phyloP scores from a whole-genome alignment of 2,329 filamentous ascomycete genomes.

The Monosporascus sp. region DNA sequence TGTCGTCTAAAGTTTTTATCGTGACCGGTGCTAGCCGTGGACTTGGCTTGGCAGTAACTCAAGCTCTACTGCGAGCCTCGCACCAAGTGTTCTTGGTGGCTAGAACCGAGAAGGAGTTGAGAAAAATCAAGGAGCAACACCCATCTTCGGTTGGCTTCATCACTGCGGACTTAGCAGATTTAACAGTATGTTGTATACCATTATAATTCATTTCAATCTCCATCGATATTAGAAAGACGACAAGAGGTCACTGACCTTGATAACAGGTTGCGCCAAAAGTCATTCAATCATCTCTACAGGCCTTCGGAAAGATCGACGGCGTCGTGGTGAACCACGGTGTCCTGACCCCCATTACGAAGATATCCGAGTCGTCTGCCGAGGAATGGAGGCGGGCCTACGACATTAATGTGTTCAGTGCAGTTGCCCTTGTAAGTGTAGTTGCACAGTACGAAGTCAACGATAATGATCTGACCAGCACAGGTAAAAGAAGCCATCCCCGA shows the following conservation, averaged over 20 bases:
- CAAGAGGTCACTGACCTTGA: slow-evolving; percentile 2
- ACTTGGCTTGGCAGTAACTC: slow-evolving; percentile 52
- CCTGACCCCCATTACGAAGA: slow-evolving; percentile 66
- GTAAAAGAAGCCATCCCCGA: slow-evolving; percentile 64
- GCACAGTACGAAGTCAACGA: background rate
- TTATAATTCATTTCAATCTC: background rate
- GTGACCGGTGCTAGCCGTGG: slow-evolving; percentile 62
- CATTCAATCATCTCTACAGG: slow-evolving; percentile 57
- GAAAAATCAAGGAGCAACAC: slow-evolving; percentile 45
- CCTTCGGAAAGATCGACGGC: slow-evolving; percentile 71
- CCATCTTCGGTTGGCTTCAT: slow-evolving; percentile 49
- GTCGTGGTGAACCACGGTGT: slow-evolving; percentile 85
- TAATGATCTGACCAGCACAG: slow-evolving; percentile 33
- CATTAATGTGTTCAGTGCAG: slow-evolving; percentile 78
- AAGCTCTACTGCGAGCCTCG: slow-evolving; percentile 43
- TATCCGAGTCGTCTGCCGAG: slow-evolving; percentile 61
- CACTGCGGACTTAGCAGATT: slow-evolving; percentile 49
- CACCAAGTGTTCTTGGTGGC: slow-evolving; percentile 58
- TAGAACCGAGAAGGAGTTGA: slow-evolving; percentile 43
- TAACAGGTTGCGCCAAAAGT: slow-evolving; percentile 52
- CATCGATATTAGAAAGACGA: background rate
- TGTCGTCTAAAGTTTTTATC: slow-evolving; percentile 62
- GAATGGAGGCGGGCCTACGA: slow-evolving; percentile 76
- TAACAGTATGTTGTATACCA: slow-evolving; percentile 34
- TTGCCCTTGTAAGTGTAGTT: slow-evolving; percentile 60